phyloP scores from a whole-genome alignment of 108 stramenopile species.

The Skeletonema menzelii region DNA sequence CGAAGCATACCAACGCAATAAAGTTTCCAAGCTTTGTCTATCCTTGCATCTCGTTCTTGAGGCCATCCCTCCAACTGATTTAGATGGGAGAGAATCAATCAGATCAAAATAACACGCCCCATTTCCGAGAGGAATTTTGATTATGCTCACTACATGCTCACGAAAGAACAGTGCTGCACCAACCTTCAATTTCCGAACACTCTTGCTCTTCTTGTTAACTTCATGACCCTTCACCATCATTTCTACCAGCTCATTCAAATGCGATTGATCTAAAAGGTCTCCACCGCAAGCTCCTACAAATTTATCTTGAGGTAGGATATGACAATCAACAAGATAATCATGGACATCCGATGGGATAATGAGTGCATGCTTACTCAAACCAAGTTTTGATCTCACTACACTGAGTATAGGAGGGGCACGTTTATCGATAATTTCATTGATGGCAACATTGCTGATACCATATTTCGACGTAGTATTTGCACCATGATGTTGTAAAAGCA shows the following conservation, averaged over 20 bases:
- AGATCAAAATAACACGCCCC: constrained; percentile 69
- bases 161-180: constrained; percentile 85
- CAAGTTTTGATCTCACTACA: constrained; percentile 71
- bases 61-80: constrained; percentile 42
- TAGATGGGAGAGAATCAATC: constrained; percentile 81
- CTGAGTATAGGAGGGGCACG: constrained; percentile 66
- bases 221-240: constrained; percentile 42
- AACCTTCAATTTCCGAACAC: constrained; percentile 47
- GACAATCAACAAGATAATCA: constrained; percentile 86
- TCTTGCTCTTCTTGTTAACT: constrained; percentile 45
- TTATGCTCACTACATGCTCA: constrained; percentile 88
- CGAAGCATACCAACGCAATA: constrained; percentile 74
- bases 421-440: constrained; percentile 73
- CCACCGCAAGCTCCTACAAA: constrained; percentile 89
- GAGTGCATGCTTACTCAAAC: constrained; percentile 68
- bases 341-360: constrained; percentile 92
- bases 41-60: constrained; percentile 80
- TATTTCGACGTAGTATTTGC: constrained; percentile 27
- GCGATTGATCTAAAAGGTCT: constrained; percentile 65
- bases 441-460: constrained; percentile 56
- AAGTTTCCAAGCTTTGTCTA: constrained; percentile 51
- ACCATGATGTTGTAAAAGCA: neutral
- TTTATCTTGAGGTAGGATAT: constrained; percentile 74
- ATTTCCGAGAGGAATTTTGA: constrained; percentile 69
- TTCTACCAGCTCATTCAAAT: constrained; percentile 58